phyloP scores from a whole-genome alignment of 805 yeast genomes.

The Candida krabiensis region DNA sequence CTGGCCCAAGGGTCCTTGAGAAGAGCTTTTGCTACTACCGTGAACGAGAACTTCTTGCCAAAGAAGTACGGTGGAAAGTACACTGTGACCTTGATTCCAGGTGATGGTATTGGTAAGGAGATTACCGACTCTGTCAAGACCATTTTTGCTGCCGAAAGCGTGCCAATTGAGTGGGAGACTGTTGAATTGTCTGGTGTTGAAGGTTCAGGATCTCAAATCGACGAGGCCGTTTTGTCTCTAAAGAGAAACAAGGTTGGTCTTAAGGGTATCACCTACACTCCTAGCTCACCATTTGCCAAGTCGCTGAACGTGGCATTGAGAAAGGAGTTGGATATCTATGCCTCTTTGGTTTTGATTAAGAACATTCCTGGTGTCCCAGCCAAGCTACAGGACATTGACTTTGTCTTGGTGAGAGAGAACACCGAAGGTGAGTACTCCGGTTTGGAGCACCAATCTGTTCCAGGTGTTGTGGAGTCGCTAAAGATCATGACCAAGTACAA shows the following conservation, averaged over 20 bases:
- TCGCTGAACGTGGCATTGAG: slow-evolving; percentile 95
- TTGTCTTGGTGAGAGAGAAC: slow-evolving; percentile 96
- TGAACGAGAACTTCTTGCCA: slow-evolving; percentile 48
- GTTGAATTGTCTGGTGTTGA: slow-evolving; percentile 65
- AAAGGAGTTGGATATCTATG: slow-evolving; percentile 93
- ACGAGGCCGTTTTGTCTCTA: slow-evolving; percentile 84
- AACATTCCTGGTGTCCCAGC: slow-evolving; percentile 93
- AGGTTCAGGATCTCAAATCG: slow-evolving; percentile 50
- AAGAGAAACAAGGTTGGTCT: slow-evolving; percentile 96
- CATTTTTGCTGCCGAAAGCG: slow-evolving; percentile 80
- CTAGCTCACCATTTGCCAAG: slow-evolving; percentile 71
- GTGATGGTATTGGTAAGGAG: slow-evolving; percentile 98
- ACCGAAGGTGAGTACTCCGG: slow-evolving; percentile 99
- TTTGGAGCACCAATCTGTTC: slow-evolving; percentile 94
- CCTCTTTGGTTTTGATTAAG: slow-evolving; percentile 91
- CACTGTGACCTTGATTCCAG: slow-evolving; percentile 93
- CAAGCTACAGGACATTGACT: slow-evolving; percentile 83
- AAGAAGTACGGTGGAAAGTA: slow-evolving; percentile 93
- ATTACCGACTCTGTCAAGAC: slow-evolving; percentile 91
- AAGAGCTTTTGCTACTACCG: slow-evolving; percentile 33
- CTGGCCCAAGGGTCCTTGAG: slow-evolving; percentile 14
- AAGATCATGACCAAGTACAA: slow-evolving; percentile 93
- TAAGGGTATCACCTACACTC: slow-evolving; percentile 94
- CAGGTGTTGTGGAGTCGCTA: slow-evolving; percentile 96
- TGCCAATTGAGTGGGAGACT: slow-evolving; percentile 93